Evolutionary conservation across 257 asterid genomes (phyloP), one percentile per base, ranked within the genome.

Genomic region (Solanum appendiculatum): DNA sequence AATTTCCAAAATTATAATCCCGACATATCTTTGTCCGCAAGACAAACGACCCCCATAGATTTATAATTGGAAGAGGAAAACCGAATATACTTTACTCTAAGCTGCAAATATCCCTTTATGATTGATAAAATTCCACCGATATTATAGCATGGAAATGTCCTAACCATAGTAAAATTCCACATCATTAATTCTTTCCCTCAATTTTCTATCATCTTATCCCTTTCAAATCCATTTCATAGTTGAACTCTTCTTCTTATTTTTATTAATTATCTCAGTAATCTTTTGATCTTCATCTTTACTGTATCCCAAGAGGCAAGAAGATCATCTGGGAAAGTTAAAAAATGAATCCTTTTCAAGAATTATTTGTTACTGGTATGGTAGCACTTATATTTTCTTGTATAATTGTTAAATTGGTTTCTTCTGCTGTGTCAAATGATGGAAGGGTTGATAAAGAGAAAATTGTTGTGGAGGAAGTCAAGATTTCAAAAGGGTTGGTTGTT

Each of bases 41-140:
- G 11, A 18, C 14, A 33, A 33, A 33, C 36, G 1, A 29, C 39
- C 25, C 42, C 7, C 7, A 0, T 29, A 29, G 6, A 29, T 27
- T 69, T 70, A 70, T 18, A 1, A 31, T 13, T 16, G 77, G 77
- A 70, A 18, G 14, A 70, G 25, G 23, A 33, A 16, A 70, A 70
- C 7, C 25, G 98, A 92, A 95, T 95, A 95, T 95, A 95, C 98
- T 88, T 94, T 94, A 88, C 95, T 89, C 94, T 89, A 68, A 89
- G 77, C 85, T 27, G 85, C 88, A 89, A 70, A 90, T 91, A 94
- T 90, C 86, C 93, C 69, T 70, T 87, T 89, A 40, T 81, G 85
- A 81, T 81, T 81, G 37, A 9, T 82, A 84, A 70, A 70, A 36
- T 5, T 31, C 7, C 7, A 33, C 68, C 68, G 11, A 18, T 48